phyloP scores from a whole-genome alignment of 306 rosid genomes.

The Cucurbita pepo region DNA sequence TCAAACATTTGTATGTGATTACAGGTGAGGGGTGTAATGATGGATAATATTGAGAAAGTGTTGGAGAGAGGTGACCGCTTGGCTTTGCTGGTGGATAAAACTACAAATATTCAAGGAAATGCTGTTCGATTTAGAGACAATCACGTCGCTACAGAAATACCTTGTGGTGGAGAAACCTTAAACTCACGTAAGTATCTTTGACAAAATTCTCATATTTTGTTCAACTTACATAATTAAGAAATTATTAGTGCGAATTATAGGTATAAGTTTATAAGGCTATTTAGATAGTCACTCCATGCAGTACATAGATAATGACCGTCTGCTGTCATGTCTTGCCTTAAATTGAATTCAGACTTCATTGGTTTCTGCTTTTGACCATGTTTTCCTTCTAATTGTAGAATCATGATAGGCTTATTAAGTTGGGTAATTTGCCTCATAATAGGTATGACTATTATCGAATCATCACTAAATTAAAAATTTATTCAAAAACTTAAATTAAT shows the following conservation, averaged over 20 bases:
- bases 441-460: too few species aligned
- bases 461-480: not conserved
- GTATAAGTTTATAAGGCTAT: not conserved
- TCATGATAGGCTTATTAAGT: not conserved
- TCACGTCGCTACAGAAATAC: slow-evolving; percentile 57
- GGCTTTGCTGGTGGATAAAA: slow-evolving; percentile 64
- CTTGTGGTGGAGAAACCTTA: slow-evolving; percentile 67
- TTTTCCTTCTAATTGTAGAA: not conserved
- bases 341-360: not conserved
- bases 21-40: slow-evolving; percentile 54
- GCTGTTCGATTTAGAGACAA: slow-evolving; percentile 57
- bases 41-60: slow-evolving; percentile 65
- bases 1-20: not conserved
- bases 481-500: not conserved
- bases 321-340: not conserved
- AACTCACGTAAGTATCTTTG: slow-evolving; percentile 31
- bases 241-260: not conserved
- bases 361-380: not conserved
- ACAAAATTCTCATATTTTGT: not conserved
- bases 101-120: slow-evolving; percentile 53
- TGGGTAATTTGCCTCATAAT: not conserved
- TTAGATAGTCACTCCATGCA: not conserved
- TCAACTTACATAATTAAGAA: not conserved
- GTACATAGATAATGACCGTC: not conserved
- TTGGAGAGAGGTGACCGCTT: slow-evolving; percentile 60